These are phyloP conservation scores for Trichoderma sp. DNA, from an alignment of 2,329 filamentous ascomycete species.

Conservation along the genomic window DNA sequence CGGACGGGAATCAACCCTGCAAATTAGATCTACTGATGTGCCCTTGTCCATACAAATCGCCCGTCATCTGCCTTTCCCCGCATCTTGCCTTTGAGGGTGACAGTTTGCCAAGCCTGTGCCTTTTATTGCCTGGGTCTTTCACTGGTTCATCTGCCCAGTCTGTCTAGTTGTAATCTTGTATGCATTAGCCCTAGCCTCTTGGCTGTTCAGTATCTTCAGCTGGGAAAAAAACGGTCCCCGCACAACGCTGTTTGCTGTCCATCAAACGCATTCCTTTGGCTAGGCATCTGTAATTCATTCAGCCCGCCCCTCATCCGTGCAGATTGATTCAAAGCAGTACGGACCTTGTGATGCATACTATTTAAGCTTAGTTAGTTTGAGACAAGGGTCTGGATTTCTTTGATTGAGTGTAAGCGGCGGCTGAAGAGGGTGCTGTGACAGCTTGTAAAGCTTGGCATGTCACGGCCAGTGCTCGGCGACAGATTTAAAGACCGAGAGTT, in stretches of 20 bases:
- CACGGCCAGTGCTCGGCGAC: not conserved
- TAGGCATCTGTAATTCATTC: not conserved
- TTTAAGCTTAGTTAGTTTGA: conserved; percentile 4
- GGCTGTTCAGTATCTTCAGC: not conserved
- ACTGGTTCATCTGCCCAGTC: not conserved
- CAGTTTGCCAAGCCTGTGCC: not conserved
- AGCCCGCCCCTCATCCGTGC: not conserved
- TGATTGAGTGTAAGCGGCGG: not conserved
- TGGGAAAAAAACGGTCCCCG: not conserved
- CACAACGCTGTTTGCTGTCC: not conserved
- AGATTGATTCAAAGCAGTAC: not conserved
- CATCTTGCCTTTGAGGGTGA: not conserved
- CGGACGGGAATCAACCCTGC: not conserved
- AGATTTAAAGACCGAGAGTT: conserved; percentile 9
- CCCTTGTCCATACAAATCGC: not conserved
- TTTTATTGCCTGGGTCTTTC: not conserved
- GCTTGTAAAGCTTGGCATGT: not conserved
- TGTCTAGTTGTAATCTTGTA: not conserved
- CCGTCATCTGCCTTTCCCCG: not conserved
- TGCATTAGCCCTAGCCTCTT: not conserved
- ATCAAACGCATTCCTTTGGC: not conserved
- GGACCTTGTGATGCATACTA: conserved; percentile 4
- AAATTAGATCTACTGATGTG: not conserved
- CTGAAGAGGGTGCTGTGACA: not conserved
- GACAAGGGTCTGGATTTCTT: not conserved